Base-by-base conservation (phyloP, 352 stramenopile species). In the Elongisporangium prolatum region DNA sequence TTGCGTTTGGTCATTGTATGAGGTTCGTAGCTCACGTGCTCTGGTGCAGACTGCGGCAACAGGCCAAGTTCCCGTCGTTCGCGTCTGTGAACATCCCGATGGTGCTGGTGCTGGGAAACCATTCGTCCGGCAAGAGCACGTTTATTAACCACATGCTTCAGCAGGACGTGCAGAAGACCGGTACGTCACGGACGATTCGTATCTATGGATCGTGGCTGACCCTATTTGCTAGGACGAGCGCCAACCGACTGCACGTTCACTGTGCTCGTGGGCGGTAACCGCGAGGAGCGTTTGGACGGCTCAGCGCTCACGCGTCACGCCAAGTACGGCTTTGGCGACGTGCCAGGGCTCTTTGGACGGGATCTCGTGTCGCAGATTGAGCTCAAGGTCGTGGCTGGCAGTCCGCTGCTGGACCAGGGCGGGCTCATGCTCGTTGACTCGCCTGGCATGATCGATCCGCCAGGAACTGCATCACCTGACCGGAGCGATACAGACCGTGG, bases 121-220 rank as follows among this genome's bases (percentile, higher is more conserved):
- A 95, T 62, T 93, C 83, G 57, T 92, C 81, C 3, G 85, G 85
- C 22, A 95, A 95, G 64, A 88, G 74, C 61, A 95, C 85, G 7
- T 93, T 95, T 58, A 95, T 95, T 67, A 95, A 95, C 63, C 73
- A 95, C 71, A 93, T 95, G 83, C 69, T 95, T 50, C 70, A 77
- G 18, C 81, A 91, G 52, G 69, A 85, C 34, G 80, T 95, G 21
- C 85, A 95, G 58, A 95, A 95, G 75, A 91, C 85, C 1, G 81
- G 75, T 50, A 40, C 24, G 50, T 20, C 14, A 17, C 14, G 4
- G 13, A 28, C 17, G 16, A 21, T 28, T 11, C 21, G 11, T 47
- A 24, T 14, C 16, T 28, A 50, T 20, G 24, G 1, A 11, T 17
- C 34, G 22, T 2, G 13, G 37, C 10, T 55, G 38, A 20, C 21